Percentiles rank a stretch among this genome's conserved stretches.
Evolutionary conservation across 2,329 filamentous ascomycete species (phyloP).

Genomic region (Incumbomyces delicatus): DNA sequence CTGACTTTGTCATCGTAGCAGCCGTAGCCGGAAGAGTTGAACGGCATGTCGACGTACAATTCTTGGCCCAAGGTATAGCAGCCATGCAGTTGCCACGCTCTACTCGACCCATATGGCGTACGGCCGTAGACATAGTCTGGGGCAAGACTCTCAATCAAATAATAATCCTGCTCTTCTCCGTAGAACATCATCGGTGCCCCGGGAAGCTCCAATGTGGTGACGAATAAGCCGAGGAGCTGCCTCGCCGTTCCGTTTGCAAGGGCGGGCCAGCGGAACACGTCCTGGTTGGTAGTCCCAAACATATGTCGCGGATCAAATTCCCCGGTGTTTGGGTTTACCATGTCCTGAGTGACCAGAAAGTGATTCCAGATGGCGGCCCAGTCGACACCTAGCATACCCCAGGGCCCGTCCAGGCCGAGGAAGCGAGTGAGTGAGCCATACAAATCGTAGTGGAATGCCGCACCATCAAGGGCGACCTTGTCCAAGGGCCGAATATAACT

Average conservation of each 20-base stretch:
- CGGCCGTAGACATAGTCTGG: slow-evolving; percentile 57
- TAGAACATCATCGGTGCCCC: slow-evolving; percentile 52
- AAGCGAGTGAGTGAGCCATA: slow-evolving; percentile 54
- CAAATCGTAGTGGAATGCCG: slow-evolving; percentile 54
- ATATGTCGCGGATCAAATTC: slow-evolving; percentile 55
- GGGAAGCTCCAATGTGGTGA: slow-evolving; percentile 51
- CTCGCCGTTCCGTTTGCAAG: slow-evolving; percentile 48
- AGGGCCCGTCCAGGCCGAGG: slow-evolving; percentile 50
- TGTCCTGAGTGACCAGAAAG: slow-evolving; percentile 49
- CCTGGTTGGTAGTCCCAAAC: slow-evolving; percentile 56
- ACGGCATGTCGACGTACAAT: slow-evolving; percentile 50
- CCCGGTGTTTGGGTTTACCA: slow-evolving; percentile 51
- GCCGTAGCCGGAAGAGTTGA: slow-evolving; percentile 43
- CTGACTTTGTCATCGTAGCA: slow-evolving; percentile 40
- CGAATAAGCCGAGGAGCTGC: slow-evolving; percentile 48
- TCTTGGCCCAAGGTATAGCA: slow-evolving; percentile 47
- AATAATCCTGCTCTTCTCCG: slow-evolving; percentile 58
- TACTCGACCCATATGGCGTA: slow-evolving; percentile 50
- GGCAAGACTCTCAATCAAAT: slow-evolving; percentile 54
- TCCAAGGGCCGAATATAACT: slow-evolving; percentile 44
- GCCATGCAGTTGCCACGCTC: slow-evolving; percentile 55
- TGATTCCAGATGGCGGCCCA: slow-evolving; percentile 46
- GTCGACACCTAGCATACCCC: slow-evolving; percentile 43
- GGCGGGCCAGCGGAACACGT: slow-evolving; percentile 56
- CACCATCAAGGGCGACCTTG: slow-evolving; percentile 43